Conservation (phyloP, 495 filamentous ascomycete genomes). For the Penicillium pulvis region DNA sequence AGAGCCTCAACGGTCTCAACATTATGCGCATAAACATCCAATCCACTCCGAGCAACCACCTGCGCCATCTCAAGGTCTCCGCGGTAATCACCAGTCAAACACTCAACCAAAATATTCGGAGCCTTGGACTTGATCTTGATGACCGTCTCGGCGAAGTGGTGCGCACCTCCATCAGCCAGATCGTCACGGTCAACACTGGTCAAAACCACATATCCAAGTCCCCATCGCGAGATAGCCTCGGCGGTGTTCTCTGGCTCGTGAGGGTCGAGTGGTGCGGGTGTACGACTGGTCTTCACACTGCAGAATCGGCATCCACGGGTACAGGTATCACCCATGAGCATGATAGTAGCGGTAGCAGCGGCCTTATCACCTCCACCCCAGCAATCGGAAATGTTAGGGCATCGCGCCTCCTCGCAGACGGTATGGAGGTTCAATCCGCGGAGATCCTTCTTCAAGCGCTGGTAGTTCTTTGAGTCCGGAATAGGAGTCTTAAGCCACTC, state of each 20-base stretch:
- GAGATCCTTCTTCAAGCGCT: conserved; percentile 90
- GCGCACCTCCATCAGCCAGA: conserved; percentile 81
- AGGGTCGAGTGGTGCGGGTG: conserved; percentile 81
- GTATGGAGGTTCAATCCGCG: conserved; percentile 89
- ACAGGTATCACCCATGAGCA: conserved; percentile 99
- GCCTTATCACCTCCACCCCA: conserved; percentile 91
- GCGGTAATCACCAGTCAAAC: conserved; percentile 85
- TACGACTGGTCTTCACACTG: conserved; percentile 83
- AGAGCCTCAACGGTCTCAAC: conserved; percentile 92
- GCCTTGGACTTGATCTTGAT: conserved; percentile 90
- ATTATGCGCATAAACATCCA: conserved; percentile 98
- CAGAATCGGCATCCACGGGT: conserved; percentile 97
- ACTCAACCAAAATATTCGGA: conserved; percentile 87
- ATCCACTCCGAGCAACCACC: conserved; percentile 78
- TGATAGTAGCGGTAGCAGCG: conserved; percentile 94
- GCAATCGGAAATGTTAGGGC: conserved; percentile 96
- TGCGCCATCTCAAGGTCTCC: conserved; percentile 83
- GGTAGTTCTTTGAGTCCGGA: conserved; percentile 81
- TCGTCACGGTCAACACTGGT: conserved; percentile 95
- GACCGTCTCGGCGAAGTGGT: conserved; percentile 93
- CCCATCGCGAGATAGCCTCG: conserved; percentile 90
- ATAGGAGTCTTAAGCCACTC: conserved; percentile 97
- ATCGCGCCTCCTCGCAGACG: conserved; percentile 96
- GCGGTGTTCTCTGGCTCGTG: conserved; percentile 97
- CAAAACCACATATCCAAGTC: conserved; percentile 91